Percentiles rank a stretch among this genome's conserved stretches.
These are phyloP conservation scores for Clohesyomyces aquaticus DNA, from an alignment of 495 filamentous ascomycete species.

Conservation along the genomic window DNA sequence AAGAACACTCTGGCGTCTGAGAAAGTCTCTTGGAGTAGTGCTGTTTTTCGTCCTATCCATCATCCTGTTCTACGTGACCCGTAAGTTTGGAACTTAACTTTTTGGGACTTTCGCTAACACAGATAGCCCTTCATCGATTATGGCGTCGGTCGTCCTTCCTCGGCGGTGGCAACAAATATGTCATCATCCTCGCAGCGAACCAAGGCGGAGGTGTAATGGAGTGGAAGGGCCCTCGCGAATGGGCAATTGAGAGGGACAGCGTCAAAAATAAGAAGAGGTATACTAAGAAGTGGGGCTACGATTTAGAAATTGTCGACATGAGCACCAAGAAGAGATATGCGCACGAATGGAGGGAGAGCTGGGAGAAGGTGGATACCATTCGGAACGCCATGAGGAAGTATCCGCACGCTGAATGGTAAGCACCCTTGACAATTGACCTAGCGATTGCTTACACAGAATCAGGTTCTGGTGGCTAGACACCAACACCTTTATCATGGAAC, in stretches of 20 bases:
- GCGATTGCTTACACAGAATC: conserved; percentile 26
- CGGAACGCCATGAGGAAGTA: conserved; percentile 91
- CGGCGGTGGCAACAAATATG: conserved; percentile 86
- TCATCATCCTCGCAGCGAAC: conserved; percentile 93
- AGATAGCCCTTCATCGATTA: conserved; percentile 47
- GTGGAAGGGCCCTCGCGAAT: conserved; percentile 96
- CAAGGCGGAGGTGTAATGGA: conserved; percentile 97
- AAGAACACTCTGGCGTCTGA: conserved; percentile 54
- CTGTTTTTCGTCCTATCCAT: conserved; percentile 64
- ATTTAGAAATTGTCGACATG: conserved; percentile 96
- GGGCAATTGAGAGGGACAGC: conserved; percentile 97
- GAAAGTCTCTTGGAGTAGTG: conserved; percentile 62
- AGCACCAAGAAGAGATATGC: conserved; percentile 97
- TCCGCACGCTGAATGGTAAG: conserved; percentile 93
- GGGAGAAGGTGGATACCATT: conserved; percentile 98
- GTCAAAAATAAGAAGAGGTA: conserved; percentile 93
- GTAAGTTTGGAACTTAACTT: conserved; percentile 62
- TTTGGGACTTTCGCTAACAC: conserved; percentile 41
- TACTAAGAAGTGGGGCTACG: conserved; percentile 86
- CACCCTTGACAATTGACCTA: conserved; percentile 1
- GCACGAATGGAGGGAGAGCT: conserved; percentile 98
- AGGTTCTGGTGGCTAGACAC: conserved; percentile 99
- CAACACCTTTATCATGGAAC: conserved; percentile 98
- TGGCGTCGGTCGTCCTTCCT: conserved; percentile 63
- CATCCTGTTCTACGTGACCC: conserved; percentile 68